Percentiles rank a stretch among this genome's conserved stretches.
phyloP scores from a whole-genome alignment of 768 basidiomycete genomes.

The Boletellus emodensis region DNA sequence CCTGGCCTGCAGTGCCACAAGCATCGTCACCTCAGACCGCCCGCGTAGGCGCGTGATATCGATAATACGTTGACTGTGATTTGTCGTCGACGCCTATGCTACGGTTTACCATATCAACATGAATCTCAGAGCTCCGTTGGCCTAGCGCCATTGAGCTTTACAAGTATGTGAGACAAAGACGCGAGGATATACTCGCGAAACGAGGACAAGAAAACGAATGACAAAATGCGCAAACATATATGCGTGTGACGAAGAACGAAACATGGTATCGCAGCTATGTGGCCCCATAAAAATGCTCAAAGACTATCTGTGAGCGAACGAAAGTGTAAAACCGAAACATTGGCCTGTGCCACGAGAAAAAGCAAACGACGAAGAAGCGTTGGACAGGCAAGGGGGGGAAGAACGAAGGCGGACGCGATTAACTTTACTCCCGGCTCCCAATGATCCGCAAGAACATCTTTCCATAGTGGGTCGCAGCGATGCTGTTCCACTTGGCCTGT shows the following conservation, averaged over 20 bases:
- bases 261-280: background rate
- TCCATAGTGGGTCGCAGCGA: conserved; percentile 38
- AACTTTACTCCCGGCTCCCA: conserved; percentile 25
- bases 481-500: conserved; percentile 59
- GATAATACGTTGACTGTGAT: background rate
- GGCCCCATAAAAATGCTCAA: background rate
- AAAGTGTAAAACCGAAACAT: background rate
- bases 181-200: background rate
- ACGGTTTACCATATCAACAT: conserved; percentile 4
- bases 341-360: conserved; percentile 9
- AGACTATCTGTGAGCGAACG: background rate
- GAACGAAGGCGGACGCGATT: background rate
- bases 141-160: conserved; percentile 9
- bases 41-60: conserved; percentile 33
- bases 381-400: conserved; percentile 6
- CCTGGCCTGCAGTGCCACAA: conserved; percentile 5
- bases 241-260: background rate
- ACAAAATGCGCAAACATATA: background rate
- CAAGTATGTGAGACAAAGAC: background rate
- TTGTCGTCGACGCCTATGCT: conserved; percentile 8
- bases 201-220: background rate
- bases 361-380: background rate
- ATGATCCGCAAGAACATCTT: conserved; percentile 59
- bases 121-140: conserved; percentile 4
- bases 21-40: conserved; percentile 20